These are phyloP conservation scores for Skeletonema potamos DNA, from an alignment of 108 stramenopile species.

Conservation along the genomic window DNA sequence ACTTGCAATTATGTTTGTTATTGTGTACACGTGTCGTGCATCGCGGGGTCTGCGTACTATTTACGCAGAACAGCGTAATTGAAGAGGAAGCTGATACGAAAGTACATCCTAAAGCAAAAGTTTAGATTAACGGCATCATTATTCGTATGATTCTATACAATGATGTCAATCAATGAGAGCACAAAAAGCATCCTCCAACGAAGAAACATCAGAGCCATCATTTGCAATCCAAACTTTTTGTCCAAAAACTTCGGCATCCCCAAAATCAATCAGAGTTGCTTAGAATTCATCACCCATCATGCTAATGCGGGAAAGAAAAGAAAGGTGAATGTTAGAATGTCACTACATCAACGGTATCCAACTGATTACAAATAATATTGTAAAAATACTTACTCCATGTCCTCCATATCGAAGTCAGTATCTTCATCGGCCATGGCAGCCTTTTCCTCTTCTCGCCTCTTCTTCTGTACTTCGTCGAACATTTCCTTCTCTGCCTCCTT, in stretches of 20 bases:
- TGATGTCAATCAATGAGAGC: background rate
- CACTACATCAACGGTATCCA: background rate
- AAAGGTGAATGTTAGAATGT: background rate
- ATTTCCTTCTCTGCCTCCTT: slow-evolving; percentile 97
- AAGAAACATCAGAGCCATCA: background rate
- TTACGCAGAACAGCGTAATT: too few species aligned
- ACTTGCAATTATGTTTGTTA: background rate
- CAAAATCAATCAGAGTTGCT: background rate
- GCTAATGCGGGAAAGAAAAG: slow-evolving; percentile 2
- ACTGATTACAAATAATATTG: background rate
- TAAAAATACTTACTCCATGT: slow-evolving; percentile 23
- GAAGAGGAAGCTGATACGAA: background rate
- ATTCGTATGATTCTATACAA: background rate
- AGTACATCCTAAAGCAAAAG: background rate
- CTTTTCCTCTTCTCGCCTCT: slow-evolving; percentile 52
- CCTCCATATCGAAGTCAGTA: slow-evolving; percentile 11
- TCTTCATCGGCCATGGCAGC: slow-evolving; percentile 28
- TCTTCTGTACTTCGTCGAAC: slow-evolving; percentile 84
- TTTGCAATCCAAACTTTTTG: background rate
- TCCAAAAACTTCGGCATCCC: background rate
- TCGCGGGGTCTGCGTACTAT: background rate
- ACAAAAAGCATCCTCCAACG: background rate
- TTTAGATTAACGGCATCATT: background rate
- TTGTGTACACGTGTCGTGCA: too few species aligned
- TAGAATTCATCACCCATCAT: slow-evolving; percentile 50